Evolutionary conservation across 2,329 filamentous ascomycete genomes (phyloP).

Genomic region (Alternaria sp.): DNA sequence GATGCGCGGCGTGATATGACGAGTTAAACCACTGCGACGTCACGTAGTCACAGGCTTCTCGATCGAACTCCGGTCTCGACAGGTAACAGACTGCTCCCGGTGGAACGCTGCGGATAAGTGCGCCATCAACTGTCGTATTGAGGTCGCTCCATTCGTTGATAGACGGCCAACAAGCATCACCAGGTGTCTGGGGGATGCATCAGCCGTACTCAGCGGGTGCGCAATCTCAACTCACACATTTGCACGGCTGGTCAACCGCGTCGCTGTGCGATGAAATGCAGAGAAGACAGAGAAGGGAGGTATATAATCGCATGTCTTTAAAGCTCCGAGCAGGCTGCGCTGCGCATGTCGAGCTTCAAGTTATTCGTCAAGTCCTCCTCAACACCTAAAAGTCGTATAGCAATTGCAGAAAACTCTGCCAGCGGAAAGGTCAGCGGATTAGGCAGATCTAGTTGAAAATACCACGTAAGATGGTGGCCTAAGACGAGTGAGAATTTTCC

Average conservation of each 20-base stretch:
- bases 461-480: neutral
- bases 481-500: too few relatives aligned
- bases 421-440: neutral
- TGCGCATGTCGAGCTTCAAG: neutral
- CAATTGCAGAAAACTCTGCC: neutral
- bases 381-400: neutral
- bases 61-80: conserved; percentile 25
- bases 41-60: conserved; percentile 25
- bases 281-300: neutral
- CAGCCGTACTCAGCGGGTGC: neutral
- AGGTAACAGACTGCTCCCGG: conserved; percentile 39
- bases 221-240: conserved; percentile 23
- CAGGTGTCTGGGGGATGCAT: conserved; percentile 12
- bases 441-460: neutral
- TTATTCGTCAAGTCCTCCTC: neutral
- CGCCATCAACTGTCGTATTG: conserved; percentile 28
- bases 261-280: neutral
- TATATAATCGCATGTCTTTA: neutral
- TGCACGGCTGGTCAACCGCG: conserved; percentile 14
- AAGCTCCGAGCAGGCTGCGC: accelerated
- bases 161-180: conserved; percentile 30
- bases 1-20: conserved; percentile 31
- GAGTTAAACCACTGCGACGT: conserved; percentile 38
- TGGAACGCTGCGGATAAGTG: conserved; percentile 26
- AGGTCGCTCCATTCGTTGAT: conserved; percentile 26